Evolutionary conservation across 2,329 filamentous ascomycete genomes (phyloP).

Genomic region (Podosphaera fusca): DNA sequence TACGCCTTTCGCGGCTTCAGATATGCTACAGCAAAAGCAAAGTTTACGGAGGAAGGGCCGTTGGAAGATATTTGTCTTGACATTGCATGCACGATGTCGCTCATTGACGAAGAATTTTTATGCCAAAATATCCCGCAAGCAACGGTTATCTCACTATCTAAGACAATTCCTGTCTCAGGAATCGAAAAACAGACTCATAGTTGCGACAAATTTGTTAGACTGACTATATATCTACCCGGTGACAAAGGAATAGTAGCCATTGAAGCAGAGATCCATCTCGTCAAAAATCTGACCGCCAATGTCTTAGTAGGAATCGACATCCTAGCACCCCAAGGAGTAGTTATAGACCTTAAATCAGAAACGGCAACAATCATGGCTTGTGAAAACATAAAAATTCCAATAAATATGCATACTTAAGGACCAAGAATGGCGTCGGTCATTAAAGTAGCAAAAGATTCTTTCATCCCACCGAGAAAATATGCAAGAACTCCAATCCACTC

Average conservation of each 20-base stretch:
- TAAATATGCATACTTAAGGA: not conserved
- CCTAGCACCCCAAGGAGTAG: not conserved
- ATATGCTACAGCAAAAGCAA: not conserved
- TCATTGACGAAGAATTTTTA: not conserved
- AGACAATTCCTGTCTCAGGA: too few relatives aligned
- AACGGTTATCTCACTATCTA: not conserved
- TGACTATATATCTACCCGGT: not conserved
- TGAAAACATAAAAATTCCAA: not conserved
- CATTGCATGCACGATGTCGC: not conserved
- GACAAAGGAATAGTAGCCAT: not conserved
- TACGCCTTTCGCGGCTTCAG: not conserved
- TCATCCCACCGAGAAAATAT: not conserved
- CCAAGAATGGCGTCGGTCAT: not conserved
- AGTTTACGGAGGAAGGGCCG: not conserved
- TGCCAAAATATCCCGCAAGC: not conserved
- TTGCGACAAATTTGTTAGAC: not conserved
- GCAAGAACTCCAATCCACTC: not conserved
- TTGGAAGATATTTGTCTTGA: not conserved
- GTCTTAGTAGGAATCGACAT: not conserved
- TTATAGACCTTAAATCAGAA: not conserved
- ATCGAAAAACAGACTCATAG: too few relatives aligned
- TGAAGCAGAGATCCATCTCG: not conserved
- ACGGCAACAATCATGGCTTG: not conserved
- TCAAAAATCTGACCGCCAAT: not conserved
- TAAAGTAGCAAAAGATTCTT: not conserved